Evolutionary conservation across 2,329 filamentous ascomycete species (phyloP), one percentile per base, ranked within the genome.

Genomic region (Tolypocladium nubicola): DNA sequence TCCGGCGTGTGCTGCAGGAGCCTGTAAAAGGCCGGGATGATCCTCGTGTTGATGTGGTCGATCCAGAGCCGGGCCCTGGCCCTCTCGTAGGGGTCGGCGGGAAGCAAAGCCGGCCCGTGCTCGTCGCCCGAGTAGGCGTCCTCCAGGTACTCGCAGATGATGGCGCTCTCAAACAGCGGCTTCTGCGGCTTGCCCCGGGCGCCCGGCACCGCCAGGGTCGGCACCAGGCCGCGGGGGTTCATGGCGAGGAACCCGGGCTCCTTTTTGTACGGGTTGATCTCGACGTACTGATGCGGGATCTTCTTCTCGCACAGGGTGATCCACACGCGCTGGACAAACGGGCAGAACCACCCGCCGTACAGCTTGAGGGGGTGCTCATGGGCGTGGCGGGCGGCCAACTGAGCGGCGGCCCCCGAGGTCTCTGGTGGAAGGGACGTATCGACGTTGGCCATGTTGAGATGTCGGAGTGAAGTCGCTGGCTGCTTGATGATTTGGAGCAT

Each of bases 181-280:
- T 83, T 85, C 57, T 68, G 68, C 41, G 68, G 62, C 53, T 65
- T 65, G 38, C 68, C 69, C 2, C 63, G 58, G 1, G 55, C 60
- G 30, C 64, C 67, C 1, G 76, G 76, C 14, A 83, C 77, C 1
- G 72, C 78, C 1, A 92, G 76, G 0, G 88, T 90, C 0, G 89
- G 89, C 1, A 92, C 85, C 1, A 92, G 76, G 1, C 88, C 88
- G 14, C 87, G 81, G 0, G 88, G 88, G 66, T 93, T 93, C 61
- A 92, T 75, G 10, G 79, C 76, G 26, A 92, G 75, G 35, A 91
- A 85, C 1, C 80, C 83, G 4, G 80, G 71, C 0, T 82, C 83
- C 66, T 92, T 92, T 69, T 85, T 76, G 75, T 91, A 91, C 0
- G 88, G 88, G 69, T 91, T 90, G 59, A 90, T 85, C 74, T 89